Evolutionary conservation across 1,139 yeast species (phyloP).

Genomic region (Candida tunisiensis): DNA sequence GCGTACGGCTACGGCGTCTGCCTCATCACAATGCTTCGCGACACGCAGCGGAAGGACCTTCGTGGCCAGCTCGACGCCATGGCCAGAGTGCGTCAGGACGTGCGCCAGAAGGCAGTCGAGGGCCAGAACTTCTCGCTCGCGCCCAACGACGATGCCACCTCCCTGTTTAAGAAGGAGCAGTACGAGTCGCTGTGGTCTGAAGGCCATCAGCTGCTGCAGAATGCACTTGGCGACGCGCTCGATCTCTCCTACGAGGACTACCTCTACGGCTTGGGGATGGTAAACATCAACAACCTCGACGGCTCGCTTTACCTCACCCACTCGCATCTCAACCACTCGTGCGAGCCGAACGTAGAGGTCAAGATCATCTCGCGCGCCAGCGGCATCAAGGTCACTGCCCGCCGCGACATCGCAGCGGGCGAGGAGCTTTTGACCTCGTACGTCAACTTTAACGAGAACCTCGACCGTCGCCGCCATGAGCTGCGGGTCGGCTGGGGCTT

Average conservation of each 20-base stretch:
- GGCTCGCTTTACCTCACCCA: constrained; percentile 45
- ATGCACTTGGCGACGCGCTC: constrained; percentile 29
- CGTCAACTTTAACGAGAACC: constrained; percentile 49
- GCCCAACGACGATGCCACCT: constrained; percentile 2
- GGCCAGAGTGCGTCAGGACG: constrained; percentile 56
- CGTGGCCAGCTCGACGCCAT: constrained; percentile 35
- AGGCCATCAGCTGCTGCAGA: constrained; percentile 33
- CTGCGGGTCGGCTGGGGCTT: constrained; percentile 76
- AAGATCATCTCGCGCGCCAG: constrained; percentile 28
- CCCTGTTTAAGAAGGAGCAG: constrained; percentile 7
- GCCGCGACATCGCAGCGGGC: constrained; percentile 38
- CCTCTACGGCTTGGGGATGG: constrained; percentile 48
- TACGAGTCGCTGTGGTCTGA: constrained; percentile 39
- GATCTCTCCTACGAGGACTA: constrained; percentile 35
- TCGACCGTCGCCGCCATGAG: constrained; percentile 47
- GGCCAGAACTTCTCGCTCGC: constrained; percentile 26
- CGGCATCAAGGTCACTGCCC: constrained; percentile 46
- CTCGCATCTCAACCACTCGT: constrained; percentile 61
- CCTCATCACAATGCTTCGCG: constrained; percentile 31
- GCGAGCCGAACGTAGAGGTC: constrained; percentile 55
- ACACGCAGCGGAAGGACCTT: constrained; percentile 22
- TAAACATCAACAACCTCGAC: constrained; percentile 56
- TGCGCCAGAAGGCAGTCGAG: constrained; percentile 43
- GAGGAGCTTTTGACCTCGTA: constrained; percentile 60
- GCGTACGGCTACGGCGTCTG: constrained; percentile 48